Conservation (phyloP, 2,329 filamentous ascomycete species). For the Penicillium sclerotigenum region DNA sequence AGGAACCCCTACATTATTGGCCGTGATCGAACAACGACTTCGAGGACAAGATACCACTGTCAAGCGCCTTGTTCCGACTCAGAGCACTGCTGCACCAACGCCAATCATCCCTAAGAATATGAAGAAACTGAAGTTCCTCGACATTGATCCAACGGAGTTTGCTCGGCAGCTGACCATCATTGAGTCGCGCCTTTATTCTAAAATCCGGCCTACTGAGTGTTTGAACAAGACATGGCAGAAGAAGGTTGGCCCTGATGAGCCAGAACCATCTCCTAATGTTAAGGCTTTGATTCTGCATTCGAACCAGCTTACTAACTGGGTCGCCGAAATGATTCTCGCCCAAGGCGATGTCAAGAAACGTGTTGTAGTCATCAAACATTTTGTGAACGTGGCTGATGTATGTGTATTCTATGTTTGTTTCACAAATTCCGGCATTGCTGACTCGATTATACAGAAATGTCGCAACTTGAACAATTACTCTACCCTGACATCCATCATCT, state of each 20-base stretch:
- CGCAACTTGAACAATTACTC: conserved; percentile 93
- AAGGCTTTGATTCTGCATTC: conserved; percentile 96
- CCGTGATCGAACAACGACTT: conserved; percentile 82
- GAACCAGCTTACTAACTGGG: conserved; percentile 99
- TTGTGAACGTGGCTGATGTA: conserved; percentile 93
- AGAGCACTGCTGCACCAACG: conserved; percentile 75
- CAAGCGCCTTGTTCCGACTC: conserved; percentile 80
- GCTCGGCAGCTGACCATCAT: conserved; percentile 97
- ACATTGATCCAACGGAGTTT: conserved; percentile 94
- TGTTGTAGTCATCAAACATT: conserved; percentile 97
- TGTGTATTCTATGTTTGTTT: conserved; percentile 5
- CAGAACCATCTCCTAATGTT: conserved; percentile 84
- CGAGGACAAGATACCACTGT: conserved; percentile 76
- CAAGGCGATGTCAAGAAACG: conserved; percentile 94
- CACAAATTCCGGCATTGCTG: not conserved
- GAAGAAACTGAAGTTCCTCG: conserved; percentile 98
- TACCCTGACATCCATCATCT: conserved; percentile 95
- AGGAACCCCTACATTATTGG: conserved; percentile 78
- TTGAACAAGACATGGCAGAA: conserved; percentile 99
- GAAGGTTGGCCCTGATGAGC: conserved; percentile 70
- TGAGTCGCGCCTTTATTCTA: conserved; percentile 88
- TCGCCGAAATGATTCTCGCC: conserved; percentile 96
- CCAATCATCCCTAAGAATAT: conserved; percentile 98
- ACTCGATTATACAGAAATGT: conserved; percentile 67
- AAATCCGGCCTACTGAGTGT: conserved; percentile 94